Conservation (phyloP, 768 basidiomycete genomes). For the Psilocybe cubensis region DNA sequence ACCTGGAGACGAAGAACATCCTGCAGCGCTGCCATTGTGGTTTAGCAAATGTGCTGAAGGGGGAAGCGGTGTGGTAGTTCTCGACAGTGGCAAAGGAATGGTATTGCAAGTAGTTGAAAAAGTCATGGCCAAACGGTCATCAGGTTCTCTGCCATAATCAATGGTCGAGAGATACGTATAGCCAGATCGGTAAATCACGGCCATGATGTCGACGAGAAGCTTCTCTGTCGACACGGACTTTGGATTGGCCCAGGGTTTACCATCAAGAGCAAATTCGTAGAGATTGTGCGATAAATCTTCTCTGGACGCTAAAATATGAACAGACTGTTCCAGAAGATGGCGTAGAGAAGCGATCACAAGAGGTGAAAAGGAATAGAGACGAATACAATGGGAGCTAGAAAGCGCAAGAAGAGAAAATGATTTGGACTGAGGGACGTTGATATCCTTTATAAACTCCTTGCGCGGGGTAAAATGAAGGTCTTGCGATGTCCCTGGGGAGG, state of each 20-base stretch:
- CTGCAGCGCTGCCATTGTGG: constrained; percentile 19
- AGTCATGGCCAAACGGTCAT: constrained; percentile 72
- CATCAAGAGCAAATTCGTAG: constrained; percentile 67
- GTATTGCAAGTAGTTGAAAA: constrained; percentile 56
- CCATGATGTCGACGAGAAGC: constrained; percentile 68
- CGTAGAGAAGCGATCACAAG: constrained; percentile 56
- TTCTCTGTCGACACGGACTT: constrained; percentile 70
- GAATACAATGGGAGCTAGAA: constrained; percentile 61
- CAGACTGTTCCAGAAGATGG: constrained; percentile 53
- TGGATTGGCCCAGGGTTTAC: constrained; percentile 74
- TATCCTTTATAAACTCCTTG: constrained; percentile 73
- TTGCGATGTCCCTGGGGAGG: constrained; percentile 29
- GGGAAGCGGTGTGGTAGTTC: constrained; percentile 36
- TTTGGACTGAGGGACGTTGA: constrained; percentile 46
- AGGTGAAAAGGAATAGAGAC: constrained; percentile 71
- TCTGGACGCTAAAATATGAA: constrained; percentile 46
- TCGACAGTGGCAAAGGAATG: constrained; percentile 29
- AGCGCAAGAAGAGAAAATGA: constrained; percentile 75
- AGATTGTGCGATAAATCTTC: constrained; percentile 62
- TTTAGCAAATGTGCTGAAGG: constrained; percentile 28
- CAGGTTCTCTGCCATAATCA: constrained; percentile 78
- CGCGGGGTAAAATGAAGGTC: constrained; percentile 65
- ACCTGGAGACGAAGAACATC: constrained; percentile 12
- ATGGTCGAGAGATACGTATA: constrained; percentile 68
- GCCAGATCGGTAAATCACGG: constrained; percentile 63